These are phyloP conservation scores for Akanthomyces dipterigenus DNA, from an alignment of 2,329 filamentous ascomycete genomes.

Conservation along the genomic window DNA sequence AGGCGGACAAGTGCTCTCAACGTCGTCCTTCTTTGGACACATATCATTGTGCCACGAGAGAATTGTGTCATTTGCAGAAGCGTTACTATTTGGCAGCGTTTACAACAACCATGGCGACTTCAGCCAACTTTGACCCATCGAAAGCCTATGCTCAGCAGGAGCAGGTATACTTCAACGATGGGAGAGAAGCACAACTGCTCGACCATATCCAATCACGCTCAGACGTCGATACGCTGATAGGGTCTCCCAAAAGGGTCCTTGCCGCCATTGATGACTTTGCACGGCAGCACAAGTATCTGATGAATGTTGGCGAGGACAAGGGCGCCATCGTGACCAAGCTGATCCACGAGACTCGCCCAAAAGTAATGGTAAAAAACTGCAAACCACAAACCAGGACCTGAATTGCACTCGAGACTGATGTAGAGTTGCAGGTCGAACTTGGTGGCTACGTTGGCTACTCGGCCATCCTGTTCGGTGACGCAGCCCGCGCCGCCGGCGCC, in stretches of 20 bases:
- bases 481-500: slow-evolving; percentile 56
- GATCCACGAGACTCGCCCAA: slow-evolving; percentile 59
- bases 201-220: slow-evolving; percentile 59
- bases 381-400: not conserved
- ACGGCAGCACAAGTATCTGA: slow-evolving; percentile 59
- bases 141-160: slow-evolving; percentile 38
- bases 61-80: no score
- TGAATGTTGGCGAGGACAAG: slow-evolving; percentile 75
- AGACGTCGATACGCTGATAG: slow-evolving; percentile 55
- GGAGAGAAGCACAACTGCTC: slow-evolving; percentile 66
- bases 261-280: slow-evolving; percentile 62
- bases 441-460: slow-evolving; percentile 81
- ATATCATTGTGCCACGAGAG: no score
- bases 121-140: slow-evolving; percentile 26
- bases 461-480: slow-evolving; percentile 65
- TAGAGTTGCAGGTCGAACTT: slow-evolving; percentile 51
- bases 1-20: not conserved
- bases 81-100: not conserved
- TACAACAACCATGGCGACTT: not conserved
- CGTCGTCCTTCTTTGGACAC: no score
- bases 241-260: slow-evolving; percentile 57
- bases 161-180: slow-evolving; percentile 53
- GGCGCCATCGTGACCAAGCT: slow-evolving; percentile 63
- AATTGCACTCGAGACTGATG: no score
- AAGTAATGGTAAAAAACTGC: slow-evolving; percentile 47